A percentile compares a stretch with the other conserved stretches of the same genome.
Evolutionary conservation across 2,329 filamentous ascomycete species (phyloP).

Genomic region (Ceratocystis lukuohia): DNA sequence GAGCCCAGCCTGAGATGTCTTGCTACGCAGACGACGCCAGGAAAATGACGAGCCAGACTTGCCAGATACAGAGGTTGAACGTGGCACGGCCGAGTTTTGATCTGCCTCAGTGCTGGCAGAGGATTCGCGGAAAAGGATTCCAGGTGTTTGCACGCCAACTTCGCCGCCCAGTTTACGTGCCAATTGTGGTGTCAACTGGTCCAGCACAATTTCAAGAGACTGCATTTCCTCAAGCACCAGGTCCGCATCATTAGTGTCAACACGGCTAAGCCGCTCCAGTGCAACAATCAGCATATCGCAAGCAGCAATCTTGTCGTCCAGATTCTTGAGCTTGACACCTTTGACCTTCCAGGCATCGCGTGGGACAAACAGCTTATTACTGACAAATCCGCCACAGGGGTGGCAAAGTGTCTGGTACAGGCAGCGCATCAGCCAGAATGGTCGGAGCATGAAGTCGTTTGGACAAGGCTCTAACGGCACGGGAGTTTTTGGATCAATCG

Average conservation of each 20-base stretch:
- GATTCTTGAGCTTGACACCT: conserved; percentile 76
- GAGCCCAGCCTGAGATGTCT: conserved; percentile 61
- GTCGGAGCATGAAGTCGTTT: conserved; percentile 73
- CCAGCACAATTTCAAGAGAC: conserved; percentile 67
- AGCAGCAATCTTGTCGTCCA: conserved; percentile 88
- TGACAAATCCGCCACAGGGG: conserved; percentile 81
- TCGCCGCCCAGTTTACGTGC: conserved; percentile 83
- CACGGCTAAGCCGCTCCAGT: conserved; percentile 64
- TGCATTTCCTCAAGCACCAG: conserved; percentile 92
- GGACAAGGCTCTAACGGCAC: conserved; percentile 82
- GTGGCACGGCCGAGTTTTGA: conserved; percentile 31
- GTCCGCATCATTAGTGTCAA: conserved; percentile 83
- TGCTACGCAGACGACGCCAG: conserved; percentile 80
- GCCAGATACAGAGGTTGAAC: conserved; percentile 49
- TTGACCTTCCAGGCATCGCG: conserved; percentile 89
- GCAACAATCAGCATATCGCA: conserved; percentile 87
- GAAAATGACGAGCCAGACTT: conserved; percentile 57
- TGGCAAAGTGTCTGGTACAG: conserved; percentile 87
- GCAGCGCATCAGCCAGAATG: conserved; percentile 95
- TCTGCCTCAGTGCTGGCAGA: conserved; percentile 36
- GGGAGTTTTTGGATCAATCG: conserved; percentile 39
- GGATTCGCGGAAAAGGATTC: conserved; percentile 62
- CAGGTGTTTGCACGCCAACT: conserved; percentile 66
- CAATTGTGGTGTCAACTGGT: conserved; percentile 66
- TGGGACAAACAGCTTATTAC: conserved; percentile 81